Evolutionary conservation across 805 yeast genomes (phyloP).

Genomic region (Tetrapisispora pingtungensis): DNA sequence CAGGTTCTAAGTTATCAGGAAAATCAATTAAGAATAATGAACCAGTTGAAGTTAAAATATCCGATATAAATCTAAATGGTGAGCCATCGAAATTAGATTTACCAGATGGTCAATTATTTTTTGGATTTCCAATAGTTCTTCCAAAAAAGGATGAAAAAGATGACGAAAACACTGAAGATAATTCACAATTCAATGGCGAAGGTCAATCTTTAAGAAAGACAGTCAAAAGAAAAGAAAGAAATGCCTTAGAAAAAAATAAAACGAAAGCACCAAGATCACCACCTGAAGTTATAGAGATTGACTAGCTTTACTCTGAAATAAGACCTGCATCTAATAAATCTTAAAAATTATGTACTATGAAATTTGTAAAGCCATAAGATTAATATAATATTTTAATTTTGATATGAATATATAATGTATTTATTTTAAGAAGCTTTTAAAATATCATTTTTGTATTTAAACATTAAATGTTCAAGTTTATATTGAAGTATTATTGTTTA

Average conservation of each 20-base stretch:
- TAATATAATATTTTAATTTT: background rate
- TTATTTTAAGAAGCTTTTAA: background rate
- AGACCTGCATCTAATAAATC: no score
- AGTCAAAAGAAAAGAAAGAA: conserved; percentile 55
- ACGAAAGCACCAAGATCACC: conserved; percentile 53
- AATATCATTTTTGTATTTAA: background rate
- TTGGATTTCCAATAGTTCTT: conserved; percentile 73
- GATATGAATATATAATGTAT: background rate
- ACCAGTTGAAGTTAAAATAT: conserved; percentile 7
- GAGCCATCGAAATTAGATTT: conserved; percentile 62
- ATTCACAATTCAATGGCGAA: conserved; percentile 41
- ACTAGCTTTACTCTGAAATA: conserved; percentile 28
- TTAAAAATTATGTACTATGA: background rate
- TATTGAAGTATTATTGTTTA: background rate
- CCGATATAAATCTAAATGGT: conserved; percentile 40
- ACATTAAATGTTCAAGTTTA: no score
- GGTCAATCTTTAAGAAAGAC: conserved; percentile 71
- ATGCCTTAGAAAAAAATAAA: conserved; percentile 29
- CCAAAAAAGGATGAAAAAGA: conserved; percentile 32
- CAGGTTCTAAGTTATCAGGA: conserved; percentile 69
- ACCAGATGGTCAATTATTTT: conserved; percentile 81
- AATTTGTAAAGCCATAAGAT: background rate
- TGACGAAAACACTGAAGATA: conserved; percentile 21
- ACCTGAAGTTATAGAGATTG: conserved; percentile 65
- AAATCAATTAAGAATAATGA: conserved; percentile 12